Evolutionary conservation across 352 stramenopile species (phyloP).

Genomic region (Saprolegnia parasitica): DNA sequence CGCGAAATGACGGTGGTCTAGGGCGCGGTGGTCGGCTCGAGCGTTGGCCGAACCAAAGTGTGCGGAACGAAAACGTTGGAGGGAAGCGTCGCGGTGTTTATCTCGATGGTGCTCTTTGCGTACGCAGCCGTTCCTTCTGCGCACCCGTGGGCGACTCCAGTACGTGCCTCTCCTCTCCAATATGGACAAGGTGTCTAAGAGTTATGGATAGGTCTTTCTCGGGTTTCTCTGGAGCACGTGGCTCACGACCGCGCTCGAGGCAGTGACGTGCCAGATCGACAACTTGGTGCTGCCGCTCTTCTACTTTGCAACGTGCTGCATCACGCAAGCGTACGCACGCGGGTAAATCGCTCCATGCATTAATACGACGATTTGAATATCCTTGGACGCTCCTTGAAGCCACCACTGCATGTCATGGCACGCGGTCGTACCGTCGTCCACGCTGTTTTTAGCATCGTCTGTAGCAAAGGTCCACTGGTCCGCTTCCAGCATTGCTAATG

Average conservation of each 20-base stretch:
- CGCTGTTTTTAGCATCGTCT: too few species aligned
- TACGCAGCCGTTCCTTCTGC: neutral
- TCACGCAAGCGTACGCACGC: constrained; percentile 9
- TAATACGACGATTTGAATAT: neutral
- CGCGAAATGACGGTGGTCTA: neutral
- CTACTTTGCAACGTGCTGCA: constrained; percentile 36
- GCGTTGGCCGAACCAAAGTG: constrained; percentile 41
- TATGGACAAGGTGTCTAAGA: neutral
- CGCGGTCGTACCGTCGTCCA: neutral
- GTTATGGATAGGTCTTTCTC: neutral
- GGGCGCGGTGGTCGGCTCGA: constrained; percentile 52
- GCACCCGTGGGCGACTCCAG: neutral
- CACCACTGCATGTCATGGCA: constrained; percentile 38
- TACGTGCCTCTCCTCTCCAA: neutral
- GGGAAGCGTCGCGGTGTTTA: constrained; percentile 51
- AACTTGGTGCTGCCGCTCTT: constrained; percentile 78
- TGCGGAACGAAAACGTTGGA: constrained; percentile 67
- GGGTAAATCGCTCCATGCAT: constrained; percentile 4
- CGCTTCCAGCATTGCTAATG: too few species aligned
- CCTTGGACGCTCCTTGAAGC: constrained; percentile 2
- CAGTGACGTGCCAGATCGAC: constrained; percentile 71
- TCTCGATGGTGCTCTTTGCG: constrained; percentile 43
- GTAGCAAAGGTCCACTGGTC: too few species aligned
- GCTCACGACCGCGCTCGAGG: constrained; percentile 64
- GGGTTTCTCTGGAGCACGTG: constrained; percentile 8